Evolutionary conservation across 441 rosid genomes (phyloP).

Genomic region (Erodium texanum): DNA sequence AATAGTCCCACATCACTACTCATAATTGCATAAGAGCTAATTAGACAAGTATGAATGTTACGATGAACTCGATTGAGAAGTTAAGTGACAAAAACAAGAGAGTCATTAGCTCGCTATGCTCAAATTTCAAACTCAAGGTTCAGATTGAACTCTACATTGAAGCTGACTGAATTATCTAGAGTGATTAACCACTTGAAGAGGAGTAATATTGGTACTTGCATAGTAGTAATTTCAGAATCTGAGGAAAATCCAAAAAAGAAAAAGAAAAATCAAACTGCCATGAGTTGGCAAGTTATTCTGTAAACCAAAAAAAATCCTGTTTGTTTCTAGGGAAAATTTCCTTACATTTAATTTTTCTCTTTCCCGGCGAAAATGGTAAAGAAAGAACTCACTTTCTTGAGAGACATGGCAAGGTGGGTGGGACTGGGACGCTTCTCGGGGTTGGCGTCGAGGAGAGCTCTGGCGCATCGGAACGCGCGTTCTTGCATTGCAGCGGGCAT

Average conservation of each 20-base stretch:
- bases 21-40: too few species aligned
- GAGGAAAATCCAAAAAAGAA: too few species aligned
- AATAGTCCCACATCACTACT: not conserved
- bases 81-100: too few species aligned
- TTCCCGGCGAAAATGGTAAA: not conserved
- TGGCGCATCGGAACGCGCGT: constrained; percentile 38
- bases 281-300: too few species aligned
- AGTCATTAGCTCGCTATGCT: not conserved
- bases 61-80: too few species aligned
- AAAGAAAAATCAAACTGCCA: too few species aligned
- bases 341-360: not conserved
- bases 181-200: not conserved
- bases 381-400: constrained; percentile 32
- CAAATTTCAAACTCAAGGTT: not conserved
- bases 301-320: not conserved
- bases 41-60: too few species aligned
- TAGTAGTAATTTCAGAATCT: too few species aligned
- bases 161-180: not conserved
- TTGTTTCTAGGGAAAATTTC: not conserved
- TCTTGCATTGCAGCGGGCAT: constrained; percentile 46
- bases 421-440: constrained; percentile 25
- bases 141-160: not conserved
- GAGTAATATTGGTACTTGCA: too few species aligned
- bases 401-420: constrained; percentile 35
- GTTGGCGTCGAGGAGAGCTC: constrained; percentile 29